phyloP scores from a whole-genome alignment of 495 filamentous ascomycete species.

The Penicillium bovifimosum region DNA sequence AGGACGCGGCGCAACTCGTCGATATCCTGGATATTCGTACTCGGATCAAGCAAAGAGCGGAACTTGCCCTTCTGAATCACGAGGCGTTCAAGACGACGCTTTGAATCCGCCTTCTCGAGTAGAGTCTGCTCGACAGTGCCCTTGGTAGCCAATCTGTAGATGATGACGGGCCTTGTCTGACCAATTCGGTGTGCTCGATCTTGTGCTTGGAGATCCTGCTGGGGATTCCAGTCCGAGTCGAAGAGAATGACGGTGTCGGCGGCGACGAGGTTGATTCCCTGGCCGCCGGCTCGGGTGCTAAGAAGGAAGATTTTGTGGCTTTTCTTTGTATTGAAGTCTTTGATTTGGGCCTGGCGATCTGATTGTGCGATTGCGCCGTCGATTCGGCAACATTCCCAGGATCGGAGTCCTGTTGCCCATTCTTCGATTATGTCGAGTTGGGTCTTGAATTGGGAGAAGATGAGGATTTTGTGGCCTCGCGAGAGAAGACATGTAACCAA shows the following conservation, averaged over 20 bases:
- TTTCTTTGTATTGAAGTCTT: conserved; percentile 71
- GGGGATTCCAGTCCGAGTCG: conserved; percentile 93
- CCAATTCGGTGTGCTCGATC: conserved; percentile 94
- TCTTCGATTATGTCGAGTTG: conserved; percentile 88
- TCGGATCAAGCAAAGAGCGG: conserved; percentile 47
- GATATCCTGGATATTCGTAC: conserved; percentile 29
- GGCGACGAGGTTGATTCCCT: conserved; percentile 81
- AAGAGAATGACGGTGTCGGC: conserved; percentile 73
- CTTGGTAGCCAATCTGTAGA: conserved; percentile 93
- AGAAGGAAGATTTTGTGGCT: conserved; percentile 77
- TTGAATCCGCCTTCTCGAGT: conserved; percentile 82
- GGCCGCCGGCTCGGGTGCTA: conserved; percentile 84
- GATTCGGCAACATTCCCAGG: conserved; percentile 82
- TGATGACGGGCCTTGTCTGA: conserved; percentile 82
- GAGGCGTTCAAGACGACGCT: conserved; percentile 88
- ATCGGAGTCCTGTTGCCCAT: conserved; percentile 66
- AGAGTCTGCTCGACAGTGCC: conserved; percentile 88
- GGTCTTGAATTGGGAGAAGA: conserved; percentile 95
- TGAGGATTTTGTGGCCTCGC: conserved; percentile 80
- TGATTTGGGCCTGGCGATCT: conserved; percentile 78
- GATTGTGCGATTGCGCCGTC: conserved; percentile 81
- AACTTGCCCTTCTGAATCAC: conserved; percentile 90
- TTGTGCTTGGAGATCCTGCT: conserved; percentile 93
- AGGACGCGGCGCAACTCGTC: conserved; percentile 43
- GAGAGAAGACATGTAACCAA: conserved; percentile 71